phyloP scores from a whole-genome alignment of 352 stramenopile genomes.

The Phytophthora ramorum region DNA sequence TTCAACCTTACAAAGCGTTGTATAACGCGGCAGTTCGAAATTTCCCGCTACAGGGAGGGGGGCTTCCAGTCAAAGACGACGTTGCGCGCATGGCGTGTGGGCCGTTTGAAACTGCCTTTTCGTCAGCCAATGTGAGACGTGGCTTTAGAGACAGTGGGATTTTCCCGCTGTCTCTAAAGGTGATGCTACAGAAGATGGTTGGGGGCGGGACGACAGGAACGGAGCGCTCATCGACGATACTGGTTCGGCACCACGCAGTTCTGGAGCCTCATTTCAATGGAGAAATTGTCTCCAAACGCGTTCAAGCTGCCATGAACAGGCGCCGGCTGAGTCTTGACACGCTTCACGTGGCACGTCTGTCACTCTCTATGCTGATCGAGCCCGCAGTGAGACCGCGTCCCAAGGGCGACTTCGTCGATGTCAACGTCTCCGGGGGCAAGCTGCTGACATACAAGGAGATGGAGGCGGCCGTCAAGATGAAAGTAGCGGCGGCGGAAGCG shows the following conservation, averaged over 20 bases:
- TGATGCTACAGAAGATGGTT: constrained; percentile 14
- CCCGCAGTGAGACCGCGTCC: not conserved
- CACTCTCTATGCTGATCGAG: not conserved
- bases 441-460: constrained; percentile 8
- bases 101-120: constrained; percentile 9
- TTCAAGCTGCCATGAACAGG: constrained; percentile 10
- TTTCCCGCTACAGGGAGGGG: constrained; percentile 1
- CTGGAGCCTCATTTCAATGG: constrained; percentile 11
- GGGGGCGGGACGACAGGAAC: too few relatives aligned
- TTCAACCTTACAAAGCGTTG: constrained; percentile 7
- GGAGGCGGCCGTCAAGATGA: not conserved
- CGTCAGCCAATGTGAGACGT: not conserved
- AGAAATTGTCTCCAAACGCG: not conserved
- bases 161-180: constrained; percentile 11
- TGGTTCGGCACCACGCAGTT: constrained; percentile 2
- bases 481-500: not conserved
- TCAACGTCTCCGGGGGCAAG: constrained; percentile 6
- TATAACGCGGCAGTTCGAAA: constrained; percentile 1
- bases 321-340: constrained; percentile 6
- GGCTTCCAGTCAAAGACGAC: constrained; percentile 4
- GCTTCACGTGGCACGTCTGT: constrained; percentile 1
- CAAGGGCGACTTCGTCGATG: constrained; percentile 8
- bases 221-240: not conserved
- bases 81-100: not conserved
- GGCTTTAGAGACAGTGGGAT: not conserved